Evolutionary conservation across 2,329 filamentous ascomycete species (phyloP), one percentile per base, ranked within the genome.

Genomic region (Fusarium annulatum): DNA sequence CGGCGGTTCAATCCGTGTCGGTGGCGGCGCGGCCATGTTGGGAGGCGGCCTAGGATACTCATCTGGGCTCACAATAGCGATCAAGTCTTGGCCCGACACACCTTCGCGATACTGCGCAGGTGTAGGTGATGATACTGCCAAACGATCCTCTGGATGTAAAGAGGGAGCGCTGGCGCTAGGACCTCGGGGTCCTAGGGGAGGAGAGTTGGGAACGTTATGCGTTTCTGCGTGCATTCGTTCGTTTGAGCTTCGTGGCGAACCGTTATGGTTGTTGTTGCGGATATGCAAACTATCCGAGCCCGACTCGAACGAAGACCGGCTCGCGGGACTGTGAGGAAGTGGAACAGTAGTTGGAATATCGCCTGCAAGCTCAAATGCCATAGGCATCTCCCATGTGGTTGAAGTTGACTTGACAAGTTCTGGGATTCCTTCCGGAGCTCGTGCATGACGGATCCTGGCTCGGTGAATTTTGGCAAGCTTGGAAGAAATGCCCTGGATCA

Each of bases 381-480:
- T 78, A 2, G 88, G 86, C 38, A 84, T 80, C 48, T 81, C 78
- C 55, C 79, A 79, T 7, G 76, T 88, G 79, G 68, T 85, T 69
- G 80, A 85, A 58, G 76, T 81, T 15, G 84, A 82, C 70, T 86
- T 84, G 67, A 85, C 76, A 62, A 85, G 79, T 48, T 87, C 84
- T 1, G 86, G 84, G 9, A 86, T 80, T 28, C 81, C 81, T 55
- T 80, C 79, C 18, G 85, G 73, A 30, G 84, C 77, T 30, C 85
- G 85, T 41, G 92, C 91, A 81, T 90, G 90, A 62, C 94, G 88
- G 64, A 88, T 83, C 81, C 94, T 94, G 72, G 93, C 93, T 69
- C 91, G 89, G 78, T 95, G 87, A 72, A 98, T 95, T 82, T 94
- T 94, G 69, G 93, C 94, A 75, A 98, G 86, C 81, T 96, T 97